Evolutionary conservation across 225 moss, liverwort and hornwort species (phyloP), one percentile per base, ranked within the genome.

Genomic region (Climacium dendroides): DNA sequence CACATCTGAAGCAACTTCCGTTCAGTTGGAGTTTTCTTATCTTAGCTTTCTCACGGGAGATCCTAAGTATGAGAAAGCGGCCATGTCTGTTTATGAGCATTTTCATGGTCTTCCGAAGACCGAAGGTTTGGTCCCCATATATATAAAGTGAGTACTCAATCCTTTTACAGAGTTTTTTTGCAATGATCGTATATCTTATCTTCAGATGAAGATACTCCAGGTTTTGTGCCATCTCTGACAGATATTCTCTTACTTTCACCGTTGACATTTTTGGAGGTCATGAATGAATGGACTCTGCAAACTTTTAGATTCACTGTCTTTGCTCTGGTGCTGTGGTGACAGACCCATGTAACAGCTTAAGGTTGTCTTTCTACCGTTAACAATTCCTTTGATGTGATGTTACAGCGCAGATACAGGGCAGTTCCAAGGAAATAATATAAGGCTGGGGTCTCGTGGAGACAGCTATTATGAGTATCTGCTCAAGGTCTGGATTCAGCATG

Each of bases 401-500:
- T 85, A 74, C 91, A 99, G 97, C 83, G 94, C 99, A 87, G 89
- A 92, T 55, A 91, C 99, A 88, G 97, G 99, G 66, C 92, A 96
- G 63, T 99, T 99, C 88, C 66, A 88, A 84, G 99, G 99, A 69
- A 94, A 91, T 69, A 97, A 97, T 75, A 96, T 97, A 90, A 92
- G 96, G 83, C 84, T 99, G 73, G 99, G 99, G 41, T 99, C 99
- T 81, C 96, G 97, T 85, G 99, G 99, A 90, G 99, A 97, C 91
- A 97, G 97, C 93, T 99, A 99, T 87, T 99, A 99, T 87, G 99
- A 99, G 89, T 99, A 97, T 86, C 90, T 97, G 82, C 94, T 99
- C 17, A 99, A 99, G 91, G 97, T 99, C 48, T 99, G 99, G 99
- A 91, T 99, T 90, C 99, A 96, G 94, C 97, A 96, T 83, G 97